Evolutionary conservation across 1,284 basidiomycete genomes (phyloP).

Genomic region (Cutaneotrichosporon arboriforme): DNA sequence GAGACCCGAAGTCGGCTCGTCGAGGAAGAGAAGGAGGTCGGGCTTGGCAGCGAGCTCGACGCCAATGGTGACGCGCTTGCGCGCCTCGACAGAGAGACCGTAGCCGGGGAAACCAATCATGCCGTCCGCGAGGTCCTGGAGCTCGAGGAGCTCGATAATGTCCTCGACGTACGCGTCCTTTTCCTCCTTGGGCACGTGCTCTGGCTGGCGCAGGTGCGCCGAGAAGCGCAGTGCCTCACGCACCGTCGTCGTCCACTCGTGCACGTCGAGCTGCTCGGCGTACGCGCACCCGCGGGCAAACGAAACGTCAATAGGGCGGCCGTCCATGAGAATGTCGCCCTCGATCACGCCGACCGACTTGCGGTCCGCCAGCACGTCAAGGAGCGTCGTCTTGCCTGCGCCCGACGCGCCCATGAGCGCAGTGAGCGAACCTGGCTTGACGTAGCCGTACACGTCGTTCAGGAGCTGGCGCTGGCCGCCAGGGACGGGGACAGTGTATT

Average conservation of each 20-base stretch:
- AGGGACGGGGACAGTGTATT: slow-evolving; percentile 52
- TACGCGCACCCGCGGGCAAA: slow-evolving; percentile 54
- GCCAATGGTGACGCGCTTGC: slow-evolving; percentile 58
- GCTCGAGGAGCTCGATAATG: slow-evolving; percentile 53
- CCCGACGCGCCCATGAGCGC: slow-evolving; percentile 59
- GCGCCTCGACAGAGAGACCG: slow-evolving; percentile 53
- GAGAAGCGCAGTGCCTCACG: slow-evolving; percentile 58
- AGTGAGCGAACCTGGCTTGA: slow-evolving; percentile 55
- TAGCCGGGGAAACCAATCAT: slow-evolving; percentile 51
- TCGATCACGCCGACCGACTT: slow-evolving; percentile 53
- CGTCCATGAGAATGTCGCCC: slow-evolving; percentile 53
- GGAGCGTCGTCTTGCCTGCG: slow-evolving; percentile 54
- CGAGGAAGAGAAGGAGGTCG: slow-evolving; percentile 54
- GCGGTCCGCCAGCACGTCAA: slow-evolving; percentile 55
- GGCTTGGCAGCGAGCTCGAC: slow-evolving; percentile 60
- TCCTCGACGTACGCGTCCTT: slow-evolving; percentile 55
- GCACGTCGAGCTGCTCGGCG: slow-evolving; percentile 62
- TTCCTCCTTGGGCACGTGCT: slow-evolving; percentile 50
- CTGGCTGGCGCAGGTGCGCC: slow-evolving; percentile 57
- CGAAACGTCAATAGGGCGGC: slow-evolving; percentile 49
- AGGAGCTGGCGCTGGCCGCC: slow-evolving; percentile 52
- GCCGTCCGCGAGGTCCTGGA: slow-evolving; percentile 53
- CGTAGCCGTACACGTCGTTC: slow-evolving; percentile 55
- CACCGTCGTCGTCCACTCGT: slow-evolving; percentile 70
- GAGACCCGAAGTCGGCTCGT: slow-evolving; percentile 56